Base-by-base conservation (phyloP, 306 rosid genomes). In the Sindora glabra region DNA sequence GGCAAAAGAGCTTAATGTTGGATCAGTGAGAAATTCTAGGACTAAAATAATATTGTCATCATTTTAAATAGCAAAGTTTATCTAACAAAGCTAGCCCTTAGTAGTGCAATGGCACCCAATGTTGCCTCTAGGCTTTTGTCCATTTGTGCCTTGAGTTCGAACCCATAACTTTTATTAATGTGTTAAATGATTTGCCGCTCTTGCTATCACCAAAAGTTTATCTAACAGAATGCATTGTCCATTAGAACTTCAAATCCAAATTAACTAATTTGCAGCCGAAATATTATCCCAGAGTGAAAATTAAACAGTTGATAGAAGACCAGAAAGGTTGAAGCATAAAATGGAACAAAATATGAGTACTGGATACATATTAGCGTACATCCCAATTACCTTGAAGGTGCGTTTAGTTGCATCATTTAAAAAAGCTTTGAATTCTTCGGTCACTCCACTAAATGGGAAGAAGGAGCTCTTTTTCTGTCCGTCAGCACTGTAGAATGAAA, bases 391-490 rank as follows among this genome's bases (percentile, higher is more conserved):
- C 96, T 79, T 74, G 18, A 52, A 40, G 12, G 74, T 68, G 62
- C 46, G 73, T 65, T 69, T 82, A 39, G 85, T 77, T 42, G 83
- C 73, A 67, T 87, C 88, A 52, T 71, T 73, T 59, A 91, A 60
- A 59, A 85, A 91, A 63, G 86, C 67, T 72, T 76, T 91, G 33
- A 91, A 71, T 72, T 91, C 98, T 36, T 83, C 96, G 2, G 81
- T 72, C 60, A 91, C 98, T 57, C 98, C 98, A 65, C 92, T 79
- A 74, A 91, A 91, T 36, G 84, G 90, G 77, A 81, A 79, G 75
- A 91, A 91, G 41, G 83, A 62, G 74, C 51, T 83, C 74, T 78
- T 74, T 56, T 69, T 32, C 67, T 75, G 72, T 59, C 95, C 96
- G 67, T 81, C 85, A 70, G 83, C 72, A 69, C 81, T 73, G 47